Conservation (phyloP, 2,329 filamentous ascomycete genomes). For the Fusarium sp. region DNA sequence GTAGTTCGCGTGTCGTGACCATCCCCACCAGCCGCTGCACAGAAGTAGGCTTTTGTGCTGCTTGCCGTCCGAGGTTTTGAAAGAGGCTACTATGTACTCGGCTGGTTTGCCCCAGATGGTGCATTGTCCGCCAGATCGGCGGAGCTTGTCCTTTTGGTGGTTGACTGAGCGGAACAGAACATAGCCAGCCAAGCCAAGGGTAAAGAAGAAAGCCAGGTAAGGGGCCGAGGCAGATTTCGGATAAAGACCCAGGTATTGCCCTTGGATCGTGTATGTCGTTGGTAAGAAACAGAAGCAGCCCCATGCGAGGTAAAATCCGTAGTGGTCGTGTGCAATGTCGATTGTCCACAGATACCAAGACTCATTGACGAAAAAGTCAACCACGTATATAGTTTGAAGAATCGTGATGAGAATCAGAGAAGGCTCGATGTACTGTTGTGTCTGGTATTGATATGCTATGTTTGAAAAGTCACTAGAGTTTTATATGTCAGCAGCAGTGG, state of each 20-base stretch:
- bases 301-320: constrained; percentile 59
- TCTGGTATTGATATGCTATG: constrained; percentile 55
- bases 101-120: constrained; percentile 58
- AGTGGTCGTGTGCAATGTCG: constrained; percentile 59
- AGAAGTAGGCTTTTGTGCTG: constrained; percentile 50
- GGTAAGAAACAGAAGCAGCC: constrained; percentile 60
- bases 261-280: constrained; percentile 60
- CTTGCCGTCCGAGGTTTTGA: constrained; percentile 56
- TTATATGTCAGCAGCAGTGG: constrained; percentile 33
- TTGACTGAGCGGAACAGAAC: constrained; percentile 59
- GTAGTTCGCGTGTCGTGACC: constrained; percentile 47
- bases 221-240: constrained; percentile 48
- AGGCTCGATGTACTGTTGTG: constrained; percentile 50
- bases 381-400: constrained; percentile 58
- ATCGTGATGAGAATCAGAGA: constrained; percentile 56
- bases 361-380: constrained; percentile 63
- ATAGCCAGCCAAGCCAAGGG: constrained; percentile 51
- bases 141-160: constrained; percentile 57
- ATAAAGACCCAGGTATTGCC: constrained; percentile 59
- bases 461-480: constrained; percentile 43
- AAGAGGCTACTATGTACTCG: constrained; percentile 52
- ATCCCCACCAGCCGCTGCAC: constrained; percentile 48
- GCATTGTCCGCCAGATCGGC: constrained; percentile 54
- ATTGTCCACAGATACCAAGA: constrained; percentile 62
- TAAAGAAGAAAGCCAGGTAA: constrained; percentile 37